Evolutionary conservation across 805 yeast species (phyloP).

Genomic region (Schwanniomyces pseudopolymorphus): DNA sequence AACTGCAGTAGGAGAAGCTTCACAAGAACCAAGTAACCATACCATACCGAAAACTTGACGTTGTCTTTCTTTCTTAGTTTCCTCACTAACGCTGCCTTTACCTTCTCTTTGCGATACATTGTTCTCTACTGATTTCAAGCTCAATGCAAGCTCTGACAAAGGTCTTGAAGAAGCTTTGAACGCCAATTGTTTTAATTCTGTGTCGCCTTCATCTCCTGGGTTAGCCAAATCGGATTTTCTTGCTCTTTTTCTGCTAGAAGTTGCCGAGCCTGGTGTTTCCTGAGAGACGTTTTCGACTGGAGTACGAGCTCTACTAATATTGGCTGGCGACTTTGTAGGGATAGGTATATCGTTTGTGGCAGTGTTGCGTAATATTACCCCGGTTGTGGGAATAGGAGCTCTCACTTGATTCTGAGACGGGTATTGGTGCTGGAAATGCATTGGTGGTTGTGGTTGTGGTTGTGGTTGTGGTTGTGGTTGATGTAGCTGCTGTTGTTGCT

Average conservation of each 20-base stretch:
- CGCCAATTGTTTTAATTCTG: conserved; percentile 38
- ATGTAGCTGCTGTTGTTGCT: conserved; percentile 4
- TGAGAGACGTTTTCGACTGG: conserved; percentile 5
- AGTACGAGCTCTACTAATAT: conserved; percentile 1
- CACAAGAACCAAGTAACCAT: conserved; percentile 73
- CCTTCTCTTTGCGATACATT: conserved; percentile 13
- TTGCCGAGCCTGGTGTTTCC: conserved; percentile 2
- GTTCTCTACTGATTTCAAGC: conserved; percentile 44
- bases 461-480: neutral
- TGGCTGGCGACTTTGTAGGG: conserved; percentile 4
- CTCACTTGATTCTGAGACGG: neutral
- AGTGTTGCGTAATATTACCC: neutral
- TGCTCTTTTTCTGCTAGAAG: conserved; percentile 19
- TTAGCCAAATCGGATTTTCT: conserved; percentile 29
- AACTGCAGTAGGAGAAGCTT: conserved; percentile 42
- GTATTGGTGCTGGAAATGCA: neutral
- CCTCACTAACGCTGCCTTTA: conserved; percentile 6
- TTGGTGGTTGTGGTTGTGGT: neutral
- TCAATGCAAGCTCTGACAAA: conserved; percentile 42
- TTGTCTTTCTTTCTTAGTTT: conserved; percentile 48
- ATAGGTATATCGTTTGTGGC: conserved; percentile 1
- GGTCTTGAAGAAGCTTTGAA: conserved; percentile 32
- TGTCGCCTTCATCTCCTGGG: conserved; percentile 37
- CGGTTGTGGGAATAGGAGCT: neutral
- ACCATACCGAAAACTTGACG: conserved; percentile 80